A percentile compares a stretch with the other conserved stretches of the same genome.
Conservation (phyloP, 495 filamentous ascomycete genomes). For the Polyplosphaeria fusca region DNA sequence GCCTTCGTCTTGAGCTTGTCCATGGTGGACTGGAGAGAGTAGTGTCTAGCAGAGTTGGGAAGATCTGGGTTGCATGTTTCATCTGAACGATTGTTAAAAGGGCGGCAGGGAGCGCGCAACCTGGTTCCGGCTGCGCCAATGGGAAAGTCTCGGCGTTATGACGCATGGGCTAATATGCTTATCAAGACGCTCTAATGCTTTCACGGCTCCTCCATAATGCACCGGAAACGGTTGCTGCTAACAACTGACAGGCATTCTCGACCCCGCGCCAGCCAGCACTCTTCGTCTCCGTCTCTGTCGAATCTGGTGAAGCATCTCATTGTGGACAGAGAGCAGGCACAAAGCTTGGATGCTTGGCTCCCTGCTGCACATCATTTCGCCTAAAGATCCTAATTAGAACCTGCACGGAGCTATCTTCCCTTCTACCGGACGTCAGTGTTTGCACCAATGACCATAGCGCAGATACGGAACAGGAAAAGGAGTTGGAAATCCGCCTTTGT, state of each 20-base stretch:
- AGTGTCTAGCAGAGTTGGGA: not conserved
- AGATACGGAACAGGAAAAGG: no score
- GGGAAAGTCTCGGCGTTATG: not conserved
- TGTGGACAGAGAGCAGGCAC: not conserved
- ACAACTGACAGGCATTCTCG: not conserved
- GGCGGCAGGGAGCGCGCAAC: not conserved
- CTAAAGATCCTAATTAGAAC: no score
- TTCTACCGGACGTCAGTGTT: no score
- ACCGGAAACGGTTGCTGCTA: not conserved
- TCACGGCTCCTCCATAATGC: not conserved
- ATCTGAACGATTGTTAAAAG: not conserved
- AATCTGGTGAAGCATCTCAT: not conserved
- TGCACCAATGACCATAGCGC: no score
- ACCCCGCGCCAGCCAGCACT: not conserved
- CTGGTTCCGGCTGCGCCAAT: not conserved
- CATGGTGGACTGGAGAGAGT: constrained; percentile 6
- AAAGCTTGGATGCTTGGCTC: not conserved
- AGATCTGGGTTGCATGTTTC: not conserved
- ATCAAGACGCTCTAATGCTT: not conserved
- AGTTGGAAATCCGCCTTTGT: no score
- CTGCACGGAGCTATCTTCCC: no score
- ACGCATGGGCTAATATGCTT: not conserved
- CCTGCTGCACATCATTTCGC: not conserved
- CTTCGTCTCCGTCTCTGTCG: not conserved
- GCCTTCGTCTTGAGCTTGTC: constrained; percentile 20